Evolutionary conservation across 352 stramenopile genomes (phyloP).

Genomic region (Globisporangium nagaii): DNA sequence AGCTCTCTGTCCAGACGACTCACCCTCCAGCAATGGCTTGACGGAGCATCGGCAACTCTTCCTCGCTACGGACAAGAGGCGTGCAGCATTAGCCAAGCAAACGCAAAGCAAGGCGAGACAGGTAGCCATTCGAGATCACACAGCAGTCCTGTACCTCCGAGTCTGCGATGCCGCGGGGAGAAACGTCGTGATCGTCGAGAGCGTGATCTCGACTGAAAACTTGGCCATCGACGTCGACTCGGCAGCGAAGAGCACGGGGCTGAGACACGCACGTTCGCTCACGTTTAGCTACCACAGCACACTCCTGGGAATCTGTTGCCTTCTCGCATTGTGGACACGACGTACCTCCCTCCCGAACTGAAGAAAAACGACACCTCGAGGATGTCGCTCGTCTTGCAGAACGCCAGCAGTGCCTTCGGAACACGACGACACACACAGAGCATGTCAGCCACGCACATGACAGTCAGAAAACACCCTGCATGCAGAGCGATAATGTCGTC

Average conservation of each 20-base stretch:
- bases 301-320: neutral
- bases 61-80: constrained; percentile 15
- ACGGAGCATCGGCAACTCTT: constrained; percentile 21
- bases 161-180: constrained; percentile 57
- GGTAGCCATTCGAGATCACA: neutral
- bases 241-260: constrained; percentile 64
- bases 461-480: neutral
- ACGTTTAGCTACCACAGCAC: neutral
- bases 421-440: no score
- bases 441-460: no score
- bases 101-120: neutral
- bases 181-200: constrained; percentile 81
- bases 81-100: neutral
- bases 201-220: constrained; percentile 71
- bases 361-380: constrained; percentile 74
- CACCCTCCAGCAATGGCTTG: constrained; percentile 14
- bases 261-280: constrained; percentile 5
- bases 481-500: no score
- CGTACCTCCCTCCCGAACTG: constrained; percentile 52
- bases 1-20: neutral
- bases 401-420: constrained; percentile 50
- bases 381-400: constrained; percentile 77
- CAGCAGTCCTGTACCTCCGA: constrained; percentile 32
- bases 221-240: constrained; percentile 68
- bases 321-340: neutral